Evolutionary conservation across 352 stramenopile genomes (phyloP).

Genomic region (Bremia lactucae): DNA sequence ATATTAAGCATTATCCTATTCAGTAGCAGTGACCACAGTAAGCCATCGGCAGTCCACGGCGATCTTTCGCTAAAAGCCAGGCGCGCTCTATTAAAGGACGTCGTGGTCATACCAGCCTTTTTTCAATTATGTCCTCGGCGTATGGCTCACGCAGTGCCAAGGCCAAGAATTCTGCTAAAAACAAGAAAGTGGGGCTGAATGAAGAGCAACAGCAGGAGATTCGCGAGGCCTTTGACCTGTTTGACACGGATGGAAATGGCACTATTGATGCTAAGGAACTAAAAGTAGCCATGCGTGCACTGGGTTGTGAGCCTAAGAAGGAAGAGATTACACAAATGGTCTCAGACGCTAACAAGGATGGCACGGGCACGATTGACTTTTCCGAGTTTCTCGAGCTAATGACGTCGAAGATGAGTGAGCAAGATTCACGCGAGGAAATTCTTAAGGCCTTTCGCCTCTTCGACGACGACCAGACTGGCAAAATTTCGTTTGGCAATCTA

Average conservation of each 20-base stretch:
- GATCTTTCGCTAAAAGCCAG: slow-evolving; percentile 22
- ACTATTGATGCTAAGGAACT: slow-evolving; percentile 94
- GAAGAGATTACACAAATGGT: slow-evolving; percentile 98
- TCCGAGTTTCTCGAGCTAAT: slow-evolving; percentile 97
- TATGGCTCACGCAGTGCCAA: slow-evolving; percentile 60
- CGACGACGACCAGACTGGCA: slow-evolving; percentile 94
- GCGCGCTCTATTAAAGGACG: not conserved
- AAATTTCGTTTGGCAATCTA: slow-evolving; percentile 95
- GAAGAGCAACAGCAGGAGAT: slow-evolving; percentile 95
- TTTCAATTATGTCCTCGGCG: slow-evolving; percentile 44
- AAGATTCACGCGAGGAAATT: slow-evolving; percentile 94
- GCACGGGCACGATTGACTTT: slow-evolving; percentile 92
- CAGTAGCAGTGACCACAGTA: too few species aligned
- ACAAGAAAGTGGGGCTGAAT: slow-evolving; percentile 82
- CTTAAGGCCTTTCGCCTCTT: slow-evolving; percentile 97
- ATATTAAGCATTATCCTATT: too few species aligned
- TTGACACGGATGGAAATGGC: slow-evolving; percentile 92
- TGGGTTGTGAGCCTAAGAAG: slow-evolving; percentile 96
- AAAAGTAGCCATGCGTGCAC: slow-evolving; percentile 92
- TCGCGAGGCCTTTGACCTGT: slow-evolving; percentile 93
- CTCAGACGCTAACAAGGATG: slow-evolving; percentile 93
- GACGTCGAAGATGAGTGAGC: slow-evolving; percentile 95
- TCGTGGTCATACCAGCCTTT: not conserved
- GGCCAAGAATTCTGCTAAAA: slow-evolving; percentile 62
- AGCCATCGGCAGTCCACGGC: too few species aligned